Base-by-base conservation (phyloP, 2,329 filamentous ascomycete species). In the Aspergillus tanneri region DNA sequence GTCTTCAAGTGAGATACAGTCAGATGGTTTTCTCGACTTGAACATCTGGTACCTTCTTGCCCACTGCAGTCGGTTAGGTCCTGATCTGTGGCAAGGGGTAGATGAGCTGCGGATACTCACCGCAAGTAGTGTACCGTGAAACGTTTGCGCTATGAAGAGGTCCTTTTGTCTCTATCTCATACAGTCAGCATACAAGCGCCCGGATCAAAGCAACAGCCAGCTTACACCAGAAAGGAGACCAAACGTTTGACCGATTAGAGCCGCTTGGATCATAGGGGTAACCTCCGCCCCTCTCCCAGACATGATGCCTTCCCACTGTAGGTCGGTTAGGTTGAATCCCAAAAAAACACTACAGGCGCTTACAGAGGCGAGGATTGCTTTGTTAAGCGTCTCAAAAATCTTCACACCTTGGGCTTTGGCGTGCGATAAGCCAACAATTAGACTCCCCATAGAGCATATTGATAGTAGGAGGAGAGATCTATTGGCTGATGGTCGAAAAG, bases 391-490 rank as follows among this genome's bases (percentile, higher is more conserved):
- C 41, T 66, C 61, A 35, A 66, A 66, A 8, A 67, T 55, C 14
- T 55, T 50, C 3, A 55, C 43, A 1, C 63, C 62, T 37, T 64
- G 60, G 2, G 54, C 42, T 5, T 55, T 34, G 4, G 65, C 67
- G 40, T 56, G 46, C 1, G 58, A 47, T 2, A 63, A 65, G n/a
- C 67, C 68, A 1, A 67, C 53, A 23, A 69, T 67, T 1, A 70
- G 55, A 28, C 63, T 64, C 1, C 68, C 68, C 1, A 70, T 52
- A 1, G 68, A 70, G 46, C 67, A 70, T 9, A 71, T 65, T 0
- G 67, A 70, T 22, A 70, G 39, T 1, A 70, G 52, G 1, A 71
- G 52, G 22, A 68, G 54, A 5, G 65, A 63, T 9, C 58, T 62
- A 36, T 62, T 49, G 7, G 55, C 44, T 4, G 58, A 58, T 11